Percentiles rank a stretch among this genome's conserved stretches.
phyloP scores from a whole-genome alignment of 371 early-diverging fungal genomes.

The Mycotypha africana region DNA sequence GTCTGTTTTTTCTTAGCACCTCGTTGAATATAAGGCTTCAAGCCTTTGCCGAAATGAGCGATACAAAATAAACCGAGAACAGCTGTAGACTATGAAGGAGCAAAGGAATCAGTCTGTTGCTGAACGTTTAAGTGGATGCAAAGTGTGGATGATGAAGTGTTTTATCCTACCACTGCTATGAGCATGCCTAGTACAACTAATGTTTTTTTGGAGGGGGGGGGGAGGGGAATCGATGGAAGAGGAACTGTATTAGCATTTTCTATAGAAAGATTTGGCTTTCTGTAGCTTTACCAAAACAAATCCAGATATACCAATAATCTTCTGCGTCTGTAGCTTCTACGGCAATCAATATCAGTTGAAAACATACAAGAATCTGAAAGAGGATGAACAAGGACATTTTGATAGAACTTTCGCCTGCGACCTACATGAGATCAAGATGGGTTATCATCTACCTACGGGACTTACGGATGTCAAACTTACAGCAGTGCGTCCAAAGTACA shows the following conservation, averaged over 20 bases:
- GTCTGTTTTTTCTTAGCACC: conserved; percentile 29
- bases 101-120: background rate
- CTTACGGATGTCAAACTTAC: no score
- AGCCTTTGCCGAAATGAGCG: conserved; percentile 34
- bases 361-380: conserved; percentile 29
- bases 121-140: background rate
- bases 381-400: conserved; percentile 33
- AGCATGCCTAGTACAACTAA: conserved; percentile 34
- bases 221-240: no score
- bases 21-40: conserved; percentile 39
- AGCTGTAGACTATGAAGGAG: conserved; percentile 10
- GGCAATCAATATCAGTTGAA: conserved; percentile 32
- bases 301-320: conserved; percentile 40
- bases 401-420: conserved; percentile 23
- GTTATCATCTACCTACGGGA: no score
- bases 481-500: conserved; percentile 33
- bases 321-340: conserved; percentile 13
- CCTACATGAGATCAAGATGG: conserved; percentile 16
- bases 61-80: conserved; percentile 23
- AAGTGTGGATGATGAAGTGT: no score
- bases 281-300: conserved; percentile 38
- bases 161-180: conserved; percentile 25
- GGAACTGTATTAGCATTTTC: background rate
- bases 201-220: no score
- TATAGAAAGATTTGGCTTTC: background rate